Conservation (phyloP, 1,284 basidiomycete species). For the Puccinia hordei region DNA sequence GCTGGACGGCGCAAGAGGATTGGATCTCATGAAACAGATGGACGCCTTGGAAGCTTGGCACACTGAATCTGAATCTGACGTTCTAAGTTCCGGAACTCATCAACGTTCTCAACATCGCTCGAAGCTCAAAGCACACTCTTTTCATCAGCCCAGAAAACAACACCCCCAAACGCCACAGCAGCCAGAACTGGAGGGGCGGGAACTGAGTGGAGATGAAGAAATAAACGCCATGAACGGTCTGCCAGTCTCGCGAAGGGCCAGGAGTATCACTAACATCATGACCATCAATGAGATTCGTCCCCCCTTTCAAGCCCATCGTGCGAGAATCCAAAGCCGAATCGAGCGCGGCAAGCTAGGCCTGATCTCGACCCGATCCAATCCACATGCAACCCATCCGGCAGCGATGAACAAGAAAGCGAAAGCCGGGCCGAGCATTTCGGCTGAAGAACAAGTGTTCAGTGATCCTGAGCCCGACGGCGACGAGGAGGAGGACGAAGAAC, state of each 20-base stretch:
- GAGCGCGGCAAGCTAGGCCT: neutral
- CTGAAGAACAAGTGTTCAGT: slow-evolving; percentile 8
- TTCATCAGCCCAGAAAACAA: neutral
- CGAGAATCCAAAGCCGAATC: neutral
- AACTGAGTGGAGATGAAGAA: neutral
- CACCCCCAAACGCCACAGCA: neutral
- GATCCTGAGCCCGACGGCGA: neutral
- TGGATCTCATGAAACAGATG: slow-evolving; percentile 48
- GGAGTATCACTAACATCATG: neutral
- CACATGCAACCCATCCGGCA: neutral
- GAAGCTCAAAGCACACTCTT: neutral
- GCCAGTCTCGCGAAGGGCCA: neutral
- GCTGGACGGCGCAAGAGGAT: slow-evolving; percentile 33
- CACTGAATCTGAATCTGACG: slow-evolving; percentile 13
- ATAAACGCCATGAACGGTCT: neutral
- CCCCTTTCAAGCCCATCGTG: neutral
- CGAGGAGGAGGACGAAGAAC: neutral
- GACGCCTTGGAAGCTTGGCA: slow-evolving; percentile 35
- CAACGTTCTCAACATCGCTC: slow-evolving; percentile 13
- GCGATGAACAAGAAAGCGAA: neutral
- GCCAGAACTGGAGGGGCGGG: neutral
- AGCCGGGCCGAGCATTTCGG: neutral
- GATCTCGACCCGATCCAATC: neutral
- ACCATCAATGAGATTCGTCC: neutral
- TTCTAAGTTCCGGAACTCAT: neutral